A percentile compares a stretch with the other conserved stretches of the same genome.
phyloP scores from a whole-genome alignment of 805 yeast genomes.

The Grigorovia yakushimaensis region DNA sequence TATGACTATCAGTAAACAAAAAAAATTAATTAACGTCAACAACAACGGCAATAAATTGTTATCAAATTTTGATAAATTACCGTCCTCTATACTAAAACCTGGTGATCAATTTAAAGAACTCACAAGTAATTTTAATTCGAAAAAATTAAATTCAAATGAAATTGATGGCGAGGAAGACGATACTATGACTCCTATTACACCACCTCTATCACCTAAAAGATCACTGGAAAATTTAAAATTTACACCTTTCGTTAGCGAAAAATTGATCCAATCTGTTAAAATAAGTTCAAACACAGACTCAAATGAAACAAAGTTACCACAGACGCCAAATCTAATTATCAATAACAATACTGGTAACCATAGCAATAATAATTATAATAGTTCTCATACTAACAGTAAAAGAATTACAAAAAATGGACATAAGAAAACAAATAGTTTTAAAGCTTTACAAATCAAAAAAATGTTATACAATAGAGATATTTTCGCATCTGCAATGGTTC shows the following conservation, averaged over 20 bases:
- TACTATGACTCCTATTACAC: neutral
- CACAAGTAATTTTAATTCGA: neutral
- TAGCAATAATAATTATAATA: no score
- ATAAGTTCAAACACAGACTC: conserved; percentile 5
- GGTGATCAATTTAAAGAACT: conserved; percentile 18
- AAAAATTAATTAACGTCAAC: neutral
- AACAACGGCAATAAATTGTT: neutral
- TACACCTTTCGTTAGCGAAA: conserved; percentile 12
- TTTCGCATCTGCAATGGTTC: conserved; percentile 10
- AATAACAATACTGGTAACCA: neutral
- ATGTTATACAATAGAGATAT: conserved; percentile 23
- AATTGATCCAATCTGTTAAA: conserved; percentile 25
- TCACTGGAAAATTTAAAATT: conserved; percentile 3
- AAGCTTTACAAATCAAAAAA: conserved; percentile 28
- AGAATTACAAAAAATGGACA: conserved; percentile 8
- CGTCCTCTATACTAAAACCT: conserved; percentile 22
- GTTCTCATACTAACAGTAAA: neutral
- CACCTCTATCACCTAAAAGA: neutral
- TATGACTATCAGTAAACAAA: conserved; percentile 12
- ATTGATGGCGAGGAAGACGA: neutral
- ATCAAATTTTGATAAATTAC: neutral
- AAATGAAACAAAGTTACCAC: neutral
- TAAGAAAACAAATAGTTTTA: conserved; percentile 29
- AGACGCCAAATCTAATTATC: neutral
- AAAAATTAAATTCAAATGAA: neutral